Conservation (phyloP, 2,329 filamentous ascomycete genomes). For the Fusarium sp. region DNA sequence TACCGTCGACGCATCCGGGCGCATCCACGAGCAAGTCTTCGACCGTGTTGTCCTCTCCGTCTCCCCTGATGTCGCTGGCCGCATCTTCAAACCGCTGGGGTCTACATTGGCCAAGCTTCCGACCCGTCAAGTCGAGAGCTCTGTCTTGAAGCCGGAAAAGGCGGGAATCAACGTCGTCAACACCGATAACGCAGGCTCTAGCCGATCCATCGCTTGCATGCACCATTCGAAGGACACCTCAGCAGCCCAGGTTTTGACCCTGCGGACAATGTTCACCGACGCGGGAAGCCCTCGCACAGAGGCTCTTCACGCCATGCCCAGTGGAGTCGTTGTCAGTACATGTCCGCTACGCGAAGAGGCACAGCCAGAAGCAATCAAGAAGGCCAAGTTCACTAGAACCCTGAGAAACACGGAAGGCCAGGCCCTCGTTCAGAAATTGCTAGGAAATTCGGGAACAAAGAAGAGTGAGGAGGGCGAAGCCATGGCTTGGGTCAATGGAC, state of each 20-base stretch:
- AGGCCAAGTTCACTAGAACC: slow-evolving; percentile 61
- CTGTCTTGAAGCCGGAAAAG: slow-evolving; percentile 47
- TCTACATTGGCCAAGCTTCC: slow-evolving; percentile 55
- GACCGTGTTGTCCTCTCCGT: slow-evolving; percentile 64
- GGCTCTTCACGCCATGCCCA: slow-evolving; percentile 60
- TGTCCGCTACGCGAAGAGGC: slow-evolving; percentile 53
- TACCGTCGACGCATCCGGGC: slow-evolving; percentile 4
- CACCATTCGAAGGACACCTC: slow-evolving; percentile 40
- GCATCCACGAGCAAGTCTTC: slow-evolving; percentile 50
- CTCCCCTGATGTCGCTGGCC: slow-evolving; percentile 61
- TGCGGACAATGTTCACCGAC: slow-evolving; percentile 48
- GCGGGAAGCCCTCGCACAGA: slow-evolving; percentile 53
- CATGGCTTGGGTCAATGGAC: slow-evolving; percentile 62
- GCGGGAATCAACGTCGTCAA: slow-evolving; percentile 1
- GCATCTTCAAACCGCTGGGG: slow-evolving; percentile 56
- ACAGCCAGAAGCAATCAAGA: slow-evolving; percentile 53
- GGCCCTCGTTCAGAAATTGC: slow-evolving; percentile 57
- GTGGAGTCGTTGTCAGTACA: slow-evolving; percentile 63
- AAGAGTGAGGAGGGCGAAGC: not conserved
- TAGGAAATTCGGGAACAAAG: slow-evolving; percentile 40
- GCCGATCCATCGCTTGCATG: slow-evolving; percentile 33
- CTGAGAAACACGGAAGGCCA: slow-evolving; percentile 60
- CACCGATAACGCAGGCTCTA: not conserved
- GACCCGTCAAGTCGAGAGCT: slow-evolving; percentile 57
- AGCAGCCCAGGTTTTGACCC: slow-evolving; percentile 46